Base-by-base conservation (phyloP, 768 basidiomycete species). In the Lactarius sp. region DNA sequence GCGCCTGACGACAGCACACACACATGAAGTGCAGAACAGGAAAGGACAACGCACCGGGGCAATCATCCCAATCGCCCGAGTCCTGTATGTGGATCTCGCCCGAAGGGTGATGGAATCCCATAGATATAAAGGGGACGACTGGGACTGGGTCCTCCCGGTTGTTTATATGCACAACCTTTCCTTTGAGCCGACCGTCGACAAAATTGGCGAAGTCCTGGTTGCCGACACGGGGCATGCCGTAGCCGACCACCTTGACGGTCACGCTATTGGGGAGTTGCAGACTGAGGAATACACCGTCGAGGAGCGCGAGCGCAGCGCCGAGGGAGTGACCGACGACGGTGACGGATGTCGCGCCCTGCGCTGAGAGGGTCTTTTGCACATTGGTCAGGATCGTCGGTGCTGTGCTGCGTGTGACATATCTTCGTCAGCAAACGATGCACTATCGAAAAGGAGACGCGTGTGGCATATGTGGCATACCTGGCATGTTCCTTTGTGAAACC, bases 401-500 rank as follows among this genome's bases (percentile, higher is more conserved):
- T 1, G 65, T 51, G 0, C 65, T 66, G 53, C 7, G n/a, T 14
- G 34, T n/a, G 8, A n/a, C 8, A 31, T 27, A n/a, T 16, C 18
- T 4, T 33, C 2, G 20, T 54, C 10, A 7, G 54, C 4, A 42
- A 18, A 6, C 18, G 6, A 16, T 6, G 16, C 4, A 18, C 13
- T 13, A 27, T 27, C 27, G 27, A 27, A 20, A 14, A 10, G 4
- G 18, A 3, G 34, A 46, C 1, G 18, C 0, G 14, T 6, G n/a
- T n/a, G 22, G 27, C 27, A 10, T 12, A 10, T 12, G 10, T 37
- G 36, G 61, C 77, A 36, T 69, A 84, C 83, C 56, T 64, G 5
- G 78, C 75, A 4, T 85, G 84, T 4, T 73, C 76, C 1, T 68
- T 67, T 10, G 59, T 69, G 65, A 85, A 85, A 1, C 85, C 85